Percentiles rank a stretch among this genome's conserved stretches.
Evolutionary conservation across 2,329 filamentous ascomycete species (phyloP).

Genomic region (Cladosporium cucumerinum): DNA sequence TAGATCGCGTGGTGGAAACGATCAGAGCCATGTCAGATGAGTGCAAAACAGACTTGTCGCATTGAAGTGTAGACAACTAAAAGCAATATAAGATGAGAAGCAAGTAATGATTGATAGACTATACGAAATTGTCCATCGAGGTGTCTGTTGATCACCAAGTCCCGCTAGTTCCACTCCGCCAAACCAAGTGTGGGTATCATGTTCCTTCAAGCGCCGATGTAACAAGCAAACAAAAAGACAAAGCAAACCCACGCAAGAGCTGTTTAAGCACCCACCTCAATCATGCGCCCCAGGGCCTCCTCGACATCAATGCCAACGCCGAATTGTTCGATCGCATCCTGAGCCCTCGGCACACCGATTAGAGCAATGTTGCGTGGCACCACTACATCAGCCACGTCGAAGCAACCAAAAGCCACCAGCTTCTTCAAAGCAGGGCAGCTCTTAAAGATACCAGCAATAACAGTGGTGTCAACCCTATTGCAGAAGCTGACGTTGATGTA

Average conservation of each 20-base stretch:
- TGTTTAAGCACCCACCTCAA: slow-evolving; percentile 21
- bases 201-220: neutral
- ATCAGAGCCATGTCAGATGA: slow-evolving; percentile 22
- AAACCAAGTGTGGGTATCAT: slow-evolving; percentile 6
- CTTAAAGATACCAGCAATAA: slow-evolving; percentile 52
- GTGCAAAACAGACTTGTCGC: slow-evolving; percentile 1
- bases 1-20: slow-evolving; percentile 40
- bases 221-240: neutral
- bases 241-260: neutral
- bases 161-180: neutral
- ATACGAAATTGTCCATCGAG: slow-evolving; percentile 4
- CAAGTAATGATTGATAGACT: neutral
- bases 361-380: slow-evolving; percentile 58
- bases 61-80: neutral
- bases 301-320: slow-evolving; percentile 38
- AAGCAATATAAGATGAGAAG: neutral
- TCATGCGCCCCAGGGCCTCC: slow-evolving; percentile 34
- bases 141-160: slow-evolving; percentile 11
- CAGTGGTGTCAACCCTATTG: slow-evolving; percentile 52
- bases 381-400: slow-evolving; percentile 54
- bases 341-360: slow-evolving; percentile 58
- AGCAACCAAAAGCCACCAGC: slow-evolving; percentile 61
- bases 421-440: slow-evolving; percentile 49
- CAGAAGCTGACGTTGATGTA: slow-evolving; percentile 63
- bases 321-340: slow-evolving; percentile 55